A percentile compares a stretch with the other conserved stretches of the same genome.
Evolutionary conservation across 179 eudicot genomes (phyloP).

Genomic region (Heliamphora pulchella): DNA sequence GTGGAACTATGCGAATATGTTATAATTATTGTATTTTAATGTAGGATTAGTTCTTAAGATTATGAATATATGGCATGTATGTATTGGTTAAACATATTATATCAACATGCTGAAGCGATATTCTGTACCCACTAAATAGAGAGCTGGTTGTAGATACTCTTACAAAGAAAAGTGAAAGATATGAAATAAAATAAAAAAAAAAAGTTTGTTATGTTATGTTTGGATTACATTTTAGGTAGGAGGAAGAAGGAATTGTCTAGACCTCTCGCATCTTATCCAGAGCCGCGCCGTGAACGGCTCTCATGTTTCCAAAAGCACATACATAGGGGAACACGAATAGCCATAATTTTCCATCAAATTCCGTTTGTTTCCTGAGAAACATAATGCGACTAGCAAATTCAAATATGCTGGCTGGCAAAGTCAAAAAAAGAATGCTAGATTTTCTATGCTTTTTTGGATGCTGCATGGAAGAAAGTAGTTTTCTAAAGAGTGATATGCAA

Average conservation of each 20-base stretch:
- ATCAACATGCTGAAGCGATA: too few species aligned
- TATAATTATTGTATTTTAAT: too few species aligned
- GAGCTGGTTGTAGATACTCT: too few species aligned
- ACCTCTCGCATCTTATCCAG: background rate
- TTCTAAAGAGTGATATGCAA: background rate
- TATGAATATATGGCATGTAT: too few species aligned
- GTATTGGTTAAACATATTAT: too few species aligned
- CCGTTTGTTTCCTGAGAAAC: background rate
- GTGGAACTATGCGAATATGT: too few species aligned
- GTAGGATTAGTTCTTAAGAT: too few species aligned
- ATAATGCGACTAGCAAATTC: background rate
- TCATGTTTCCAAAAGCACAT: background rate
- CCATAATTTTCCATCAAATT: background rate
- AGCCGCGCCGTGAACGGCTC: background rate
- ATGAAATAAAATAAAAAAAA: background rate
- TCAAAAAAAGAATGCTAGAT: background rate
- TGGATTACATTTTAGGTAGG: background rate
- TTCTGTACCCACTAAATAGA: too few species aligned
- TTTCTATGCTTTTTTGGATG: background rate
- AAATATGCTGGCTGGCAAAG: conserved; percentile 2
- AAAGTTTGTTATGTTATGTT: background rate
- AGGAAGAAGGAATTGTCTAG: background rate
- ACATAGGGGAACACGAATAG: background rate
- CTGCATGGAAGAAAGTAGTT: background rate
- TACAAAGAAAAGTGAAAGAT: too few species aligned